Evolutionary conservation across 768 basidiomycete species (phyloP), one percentile per base, ranked within the genome.

Genomic region (Mycena amicta): DNA sequence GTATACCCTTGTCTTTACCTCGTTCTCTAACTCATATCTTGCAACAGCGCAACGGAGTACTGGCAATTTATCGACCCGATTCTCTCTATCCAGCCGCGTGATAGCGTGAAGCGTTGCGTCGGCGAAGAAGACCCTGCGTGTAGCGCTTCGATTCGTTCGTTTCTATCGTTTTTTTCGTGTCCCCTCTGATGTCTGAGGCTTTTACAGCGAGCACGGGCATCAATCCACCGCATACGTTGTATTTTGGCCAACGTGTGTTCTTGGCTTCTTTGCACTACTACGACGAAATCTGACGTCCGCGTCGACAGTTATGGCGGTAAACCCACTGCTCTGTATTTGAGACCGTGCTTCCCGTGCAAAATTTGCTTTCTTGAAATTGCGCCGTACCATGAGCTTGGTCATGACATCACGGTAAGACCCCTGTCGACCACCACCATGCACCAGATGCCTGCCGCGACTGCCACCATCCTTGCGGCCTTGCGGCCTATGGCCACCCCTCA

Each of bases 51-150:
- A 26, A 57, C 51, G 5, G 61, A 60, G 51, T 63, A 60, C 30
- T 63, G 62, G 62, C 62, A 60, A 50, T 45, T 51, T 41, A 13
- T 51, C 5, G 62, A 63, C 4, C 58, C 62, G 25, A 46, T 55
- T 4, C 59, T 53, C 28, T 18, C 23, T 16, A 30, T 5, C 5
- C 27, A 30, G n/a, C 50, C 59, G 13, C 43, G 57, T n/a, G 54
- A 52, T 16, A 63, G 53, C 23, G 41, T 31, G 5, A 54, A 43
- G 22, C 55, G 59, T 31, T 30, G 43, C 3, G 28, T 31, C 26
- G 27, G 52, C 22, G 50, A 53, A 22, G 62, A 63, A 26, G 62
- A 63, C 31, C 59, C 50, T 15, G 23, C 40, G 5, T 63, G 62
- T 37, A 50, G 52, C 22, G 30, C 47, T 41, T 41, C 33, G 22